A percentile compares a stretch with the other conserved stretches of the same genome.
Evolutionary conservation across 306 rosid genomes (phyloP).

Genomic region (Abrus precatorius): DNA sequence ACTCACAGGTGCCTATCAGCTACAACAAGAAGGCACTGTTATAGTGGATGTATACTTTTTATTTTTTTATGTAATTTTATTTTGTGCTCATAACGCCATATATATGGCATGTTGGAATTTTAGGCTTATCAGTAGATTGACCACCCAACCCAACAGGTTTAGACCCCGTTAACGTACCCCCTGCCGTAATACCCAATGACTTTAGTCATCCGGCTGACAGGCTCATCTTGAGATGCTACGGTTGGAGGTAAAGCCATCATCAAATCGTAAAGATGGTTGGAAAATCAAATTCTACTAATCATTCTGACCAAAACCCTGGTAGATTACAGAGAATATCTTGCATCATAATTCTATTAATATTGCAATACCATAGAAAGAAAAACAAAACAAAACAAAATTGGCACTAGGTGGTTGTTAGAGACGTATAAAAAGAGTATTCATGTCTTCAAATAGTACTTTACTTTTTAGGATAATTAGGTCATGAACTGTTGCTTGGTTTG

Average conservation of each 20-base stretch:
- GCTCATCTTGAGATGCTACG: background rate
- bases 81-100: background rate
- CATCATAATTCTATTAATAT: background rate
- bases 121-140: background rate
- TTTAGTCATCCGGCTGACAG: background rate
- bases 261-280: background rate
- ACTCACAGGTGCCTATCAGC: constrained; percentile 39
- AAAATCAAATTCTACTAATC: background rate
- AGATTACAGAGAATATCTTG: background rate
- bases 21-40: constrained; percentile 25
- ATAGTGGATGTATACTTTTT: constrained; percentile 1
- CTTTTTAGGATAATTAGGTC: too few relatives aligned
- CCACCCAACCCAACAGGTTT: background rate
- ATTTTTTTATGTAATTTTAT: constrained; percentile 1
- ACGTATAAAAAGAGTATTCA: background rate
- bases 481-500: too few relatives aligned
- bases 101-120: background rate
- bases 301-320: background rate
- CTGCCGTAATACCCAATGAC: background rate
- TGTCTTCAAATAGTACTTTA: too few relatives aligned
- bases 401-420: background rate
- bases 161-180: background rate
- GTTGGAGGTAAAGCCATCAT: background rate
- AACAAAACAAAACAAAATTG: too few relatives aligned
- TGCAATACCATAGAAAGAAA: background rate